A percentile compares a stretch with the other conserved stretches of the same genome.
Conservation (phyloP, 768 basidiomycete species). For the Clavaria fumosa region DNA sequence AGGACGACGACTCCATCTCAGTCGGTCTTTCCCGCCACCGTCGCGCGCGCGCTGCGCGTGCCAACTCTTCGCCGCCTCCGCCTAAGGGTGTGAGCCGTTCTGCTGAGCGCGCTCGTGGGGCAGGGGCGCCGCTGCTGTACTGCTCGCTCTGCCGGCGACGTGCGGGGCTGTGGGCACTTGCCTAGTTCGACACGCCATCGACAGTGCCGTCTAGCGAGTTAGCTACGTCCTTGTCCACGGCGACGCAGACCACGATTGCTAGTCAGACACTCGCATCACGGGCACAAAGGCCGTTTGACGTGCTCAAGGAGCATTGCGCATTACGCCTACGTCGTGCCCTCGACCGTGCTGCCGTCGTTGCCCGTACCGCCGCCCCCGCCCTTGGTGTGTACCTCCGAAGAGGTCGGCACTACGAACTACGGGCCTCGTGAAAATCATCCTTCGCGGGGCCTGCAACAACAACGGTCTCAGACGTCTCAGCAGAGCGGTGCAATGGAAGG, state of each 20-base stretch:
- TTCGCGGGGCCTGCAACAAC: conserved; percentile 16
- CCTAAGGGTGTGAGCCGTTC: conserved; percentile 8
- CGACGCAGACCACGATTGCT: conserved; percentile 2
- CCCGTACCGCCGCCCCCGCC: conserved; percentile 19
- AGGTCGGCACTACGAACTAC: not conserved
- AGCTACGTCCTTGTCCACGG: not conserved
- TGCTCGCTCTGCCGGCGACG: conserved; percentile 66
- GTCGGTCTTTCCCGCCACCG: conserved; percentile 11
- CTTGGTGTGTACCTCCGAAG: too few species aligned
- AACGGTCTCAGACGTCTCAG: too few species aligned
- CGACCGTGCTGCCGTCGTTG: conserved; percentile 46
- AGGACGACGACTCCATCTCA: too few species aligned
- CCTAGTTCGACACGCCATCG: too few species aligned
- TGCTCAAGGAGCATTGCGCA: conserved; percentile 70
- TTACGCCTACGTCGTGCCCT: conserved; percentile 69
- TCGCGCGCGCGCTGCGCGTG: conserved; percentile 11
- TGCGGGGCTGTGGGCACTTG: conserved; percentile 65
- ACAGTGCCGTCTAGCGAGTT: conserved; percentile 8
- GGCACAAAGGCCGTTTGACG: conserved; percentile 41
- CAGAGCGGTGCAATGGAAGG: conserved; percentile 60
- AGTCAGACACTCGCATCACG: conserved; percentile 9
- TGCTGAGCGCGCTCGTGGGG: conserved; percentile 18
- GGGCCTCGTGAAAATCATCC: not conserved
- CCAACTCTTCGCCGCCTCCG: conserved; percentile 10
- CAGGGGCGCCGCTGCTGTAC: conserved; percentile 40